Evolutionary conservation across 2,329 filamentous ascomycete genomes (phyloP), one percentile per base, ranked within the genome.

Genomic region (Neoscytalidium dimidiatum): DNA sequence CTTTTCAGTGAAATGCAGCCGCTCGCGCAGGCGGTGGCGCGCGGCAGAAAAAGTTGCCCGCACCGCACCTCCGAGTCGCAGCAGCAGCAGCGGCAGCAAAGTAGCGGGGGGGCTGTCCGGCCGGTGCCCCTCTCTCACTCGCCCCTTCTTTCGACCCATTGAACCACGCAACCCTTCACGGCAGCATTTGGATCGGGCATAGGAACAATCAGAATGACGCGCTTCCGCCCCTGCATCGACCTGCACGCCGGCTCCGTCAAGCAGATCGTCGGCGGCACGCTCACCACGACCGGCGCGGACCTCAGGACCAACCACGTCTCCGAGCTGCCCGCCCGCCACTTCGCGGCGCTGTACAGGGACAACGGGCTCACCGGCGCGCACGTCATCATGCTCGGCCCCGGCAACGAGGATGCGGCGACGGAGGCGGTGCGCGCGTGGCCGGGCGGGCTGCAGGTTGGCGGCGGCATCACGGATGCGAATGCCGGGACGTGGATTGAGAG

Each of bases 241-340:
- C 86, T 99, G 62, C 95, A 99, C 78, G 90, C 94, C n/a, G 95
- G 95, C 14, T 90, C 94, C 75, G 95, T 99, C 66, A 99, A 99
- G 83, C 95, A 99, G 79, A 99, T 99, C 71, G 94, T 99, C 44
- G 95, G 95, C 71, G 94, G 95, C 66, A 98, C 95, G 1, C 86
- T 99, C 67, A 76, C 73, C 29, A 72, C 71, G 7, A 72, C 71
- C 3, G 71, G 73, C 14, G 66, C 69, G 52, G 65, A 72, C 6
- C 85, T 98, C 64, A 90, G 92, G 80, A 98, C 94, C 53, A 99
- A 99, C 79, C 94, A 92, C 81, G 90, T 97, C 67, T 97, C 95
- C 9, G 86, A 89, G 56, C 88, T 94, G 67, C 90, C 94, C 9
- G 88, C 95, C 2, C 86, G 86, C 3, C 85, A 97, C 81, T 99